Percentiles rank a stretch among this genome's conserved stretches.
These are phyloP conservation scores for Trifolium subterraneum DNA, from an alignment of 306 rosid species.

Conservation along the genomic window DNA sequence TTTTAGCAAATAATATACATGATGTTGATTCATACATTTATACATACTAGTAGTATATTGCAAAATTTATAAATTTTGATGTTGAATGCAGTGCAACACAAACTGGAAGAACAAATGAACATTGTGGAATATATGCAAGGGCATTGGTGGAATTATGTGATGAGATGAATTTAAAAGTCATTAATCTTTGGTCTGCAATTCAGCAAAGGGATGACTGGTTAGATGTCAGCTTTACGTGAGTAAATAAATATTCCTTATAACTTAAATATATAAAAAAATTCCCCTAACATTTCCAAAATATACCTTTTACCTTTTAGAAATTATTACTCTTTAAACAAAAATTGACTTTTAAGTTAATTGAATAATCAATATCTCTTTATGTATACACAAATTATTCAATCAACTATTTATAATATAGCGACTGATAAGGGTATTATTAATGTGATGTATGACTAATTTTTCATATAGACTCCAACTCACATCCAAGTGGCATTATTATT, in stretches of 20 bases:
- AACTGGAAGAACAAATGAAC: slow-evolving; percentile 54
- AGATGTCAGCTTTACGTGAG: slow-evolving; percentile 71
- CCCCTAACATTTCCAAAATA: not conserved
- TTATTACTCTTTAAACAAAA: no score
- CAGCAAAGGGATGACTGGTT: slow-evolving; percentile 69
- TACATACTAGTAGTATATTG: not conserved
- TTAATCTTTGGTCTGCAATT: slow-evolving; percentile 70
- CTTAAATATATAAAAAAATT: not conserved
- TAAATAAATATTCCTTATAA: slow-evolving; percentile 7
- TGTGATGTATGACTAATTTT: not conserved
- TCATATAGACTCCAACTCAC: not conserved
- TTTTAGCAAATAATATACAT: not conserved
- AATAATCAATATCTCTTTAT: no score
- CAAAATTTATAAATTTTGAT: slow-evolving; percentile 14
- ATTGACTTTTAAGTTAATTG: no score
- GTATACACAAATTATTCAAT: no score
- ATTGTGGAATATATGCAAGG: slow-evolving; percentile 63
- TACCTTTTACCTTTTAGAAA: no score
- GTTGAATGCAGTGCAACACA: slow-evolving; percentile 40
- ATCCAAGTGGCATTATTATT: not conserved
- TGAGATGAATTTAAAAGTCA: slow-evolving; percentile 61
- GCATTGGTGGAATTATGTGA: slow-evolving; percentile 70
- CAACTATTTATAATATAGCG: no score
- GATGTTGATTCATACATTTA: not conserved
- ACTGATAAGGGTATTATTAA: not conserved